These are phyloP conservation scores for Pezicula carpinea DNA, from an alignment of 2,329 filamentous ascomycete species.

Conservation along the genomic window DNA sequence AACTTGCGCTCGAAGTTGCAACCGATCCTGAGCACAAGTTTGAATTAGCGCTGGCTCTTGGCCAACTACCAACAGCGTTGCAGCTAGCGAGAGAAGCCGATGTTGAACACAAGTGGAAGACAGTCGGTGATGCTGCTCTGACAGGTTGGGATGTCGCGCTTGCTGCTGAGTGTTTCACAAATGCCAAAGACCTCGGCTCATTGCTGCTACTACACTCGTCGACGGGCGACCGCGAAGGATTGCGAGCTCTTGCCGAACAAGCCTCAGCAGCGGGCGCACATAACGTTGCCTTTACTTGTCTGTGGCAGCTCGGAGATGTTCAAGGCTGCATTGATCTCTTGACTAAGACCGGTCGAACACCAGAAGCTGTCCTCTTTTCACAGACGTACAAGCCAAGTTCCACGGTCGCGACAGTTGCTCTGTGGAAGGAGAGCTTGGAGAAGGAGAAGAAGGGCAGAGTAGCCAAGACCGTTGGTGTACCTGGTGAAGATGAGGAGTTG, in stretches of 20 bases:
- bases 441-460: constrained; percentile 82
- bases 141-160: constrained; percentile 80
- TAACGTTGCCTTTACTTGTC: constrained; percentile 88
- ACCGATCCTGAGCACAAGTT: constrained; percentile 97
- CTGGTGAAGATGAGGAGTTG: constrained; percentile 77
- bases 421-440: constrained; percentile 83
- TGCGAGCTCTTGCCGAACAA: constrained; percentile 67
- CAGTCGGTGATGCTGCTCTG: constrained; percentile 86
- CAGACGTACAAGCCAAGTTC: constrained; percentile 92
- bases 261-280: constrained; percentile 75
- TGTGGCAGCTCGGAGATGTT: constrained; percentile 83
- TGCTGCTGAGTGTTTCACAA: constrained; percentile 87
- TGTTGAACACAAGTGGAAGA: constrained; percentile 98
- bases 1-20: constrained; percentile 88
- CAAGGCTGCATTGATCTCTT: constrained; percentile 78
- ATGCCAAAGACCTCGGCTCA: constrained; percentile 86
- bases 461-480: constrained; percentile 75
- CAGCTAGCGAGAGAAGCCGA: constrained; percentile 79
- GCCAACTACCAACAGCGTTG: constrained; percentile 79
- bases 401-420: constrained; percentile 59
- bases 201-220: constrained; percentile 84
- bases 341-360: constrained; percentile 68
- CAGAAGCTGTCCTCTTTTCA: constrained; percentile 86
- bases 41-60: constrained; percentile 79
- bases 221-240: constrained; percentile 71